Conservation (phyloP, 2,329 filamentous ascomycete species). For the Zarea fungicola region DNA sequence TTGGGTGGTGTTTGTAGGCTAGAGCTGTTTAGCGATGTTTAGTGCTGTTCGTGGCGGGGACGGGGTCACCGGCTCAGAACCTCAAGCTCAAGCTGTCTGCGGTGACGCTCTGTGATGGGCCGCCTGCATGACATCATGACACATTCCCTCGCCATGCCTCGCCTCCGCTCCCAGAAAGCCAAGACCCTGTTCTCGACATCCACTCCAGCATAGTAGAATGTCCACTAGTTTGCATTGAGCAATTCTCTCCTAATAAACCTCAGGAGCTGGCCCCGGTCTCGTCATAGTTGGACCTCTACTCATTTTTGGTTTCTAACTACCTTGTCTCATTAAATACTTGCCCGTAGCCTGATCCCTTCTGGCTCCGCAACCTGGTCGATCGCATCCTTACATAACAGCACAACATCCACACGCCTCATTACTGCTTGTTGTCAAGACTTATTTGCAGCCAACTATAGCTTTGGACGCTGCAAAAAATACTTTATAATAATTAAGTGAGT, state of each 20-base stretch:
- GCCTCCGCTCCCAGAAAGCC: conserved; percentile 14
- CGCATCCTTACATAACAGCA: conserved; percentile 8
- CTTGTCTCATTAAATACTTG: conserved; percentile 1
- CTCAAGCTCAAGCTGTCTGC: too few species aligned
- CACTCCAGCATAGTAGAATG: background rate
- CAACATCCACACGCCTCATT: background rate
- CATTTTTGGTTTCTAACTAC: background rate
- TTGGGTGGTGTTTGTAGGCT: too few species aligned
- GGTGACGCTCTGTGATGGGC: conserved; percentile 2
- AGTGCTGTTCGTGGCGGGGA: background rate
- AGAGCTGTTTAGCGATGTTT: too few species aligned
- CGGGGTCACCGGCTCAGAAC: background rate
- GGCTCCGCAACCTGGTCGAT: conserved; percentile 10
- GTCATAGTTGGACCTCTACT: conserved; percentile 2
- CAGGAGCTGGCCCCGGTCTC: conserved; percentile 3
- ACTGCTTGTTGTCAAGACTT: background rate
- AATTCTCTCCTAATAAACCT: background rate
- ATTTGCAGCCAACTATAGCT: background rate
- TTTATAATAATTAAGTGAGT: background rate
- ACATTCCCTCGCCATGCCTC: conserved; percentile 27
- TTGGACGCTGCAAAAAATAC: background rate
- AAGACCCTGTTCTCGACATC: background rate
- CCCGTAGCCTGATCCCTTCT: conserved; percentile 4
- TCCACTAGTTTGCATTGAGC: background rate
- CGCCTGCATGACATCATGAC: conserved; percentile 30